Percentiles rank a stretch among this genome's conserved stretches.
These are phyloP conservation scores for Tremella yokohamensis DNA, from an alignment of 768 basidiomycete genomes.

Conservation along the genomic window DNA sequence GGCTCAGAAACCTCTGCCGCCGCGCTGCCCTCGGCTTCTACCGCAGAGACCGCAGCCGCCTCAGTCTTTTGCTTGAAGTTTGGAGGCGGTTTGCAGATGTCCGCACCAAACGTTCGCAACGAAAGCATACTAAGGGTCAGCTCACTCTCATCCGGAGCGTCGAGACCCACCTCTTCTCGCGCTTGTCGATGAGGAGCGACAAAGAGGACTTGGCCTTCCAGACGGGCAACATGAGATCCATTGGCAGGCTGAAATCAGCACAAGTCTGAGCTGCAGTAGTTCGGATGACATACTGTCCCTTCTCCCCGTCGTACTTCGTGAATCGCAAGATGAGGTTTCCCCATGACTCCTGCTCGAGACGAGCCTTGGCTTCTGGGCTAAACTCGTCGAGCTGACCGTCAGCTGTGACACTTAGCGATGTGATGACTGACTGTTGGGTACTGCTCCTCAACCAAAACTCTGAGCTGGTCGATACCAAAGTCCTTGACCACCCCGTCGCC, in stretches of 20 bases:
- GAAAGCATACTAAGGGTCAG: conserved; percentile 67
- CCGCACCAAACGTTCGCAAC: conserved; percentile 74
- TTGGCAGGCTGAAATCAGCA: conserved; percentile 58
- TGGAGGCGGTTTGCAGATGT: conserved; percentile 59
- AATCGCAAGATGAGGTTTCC: conserved; percentile 1
- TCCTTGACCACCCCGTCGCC: conserved; percentile 62
- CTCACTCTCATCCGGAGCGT: conserved; percentile 2
- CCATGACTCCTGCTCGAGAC: neutral
- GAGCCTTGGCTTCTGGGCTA: neutral
- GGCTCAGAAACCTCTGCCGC: conserved; percentile 10
- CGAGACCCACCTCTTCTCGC: conserved; percentile 74
- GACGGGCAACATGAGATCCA: conserved; percentile 82
- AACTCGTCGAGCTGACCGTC: neutral
- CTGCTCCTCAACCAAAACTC: conserved; percentile 67
- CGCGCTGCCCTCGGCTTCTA: conserved; percentile 15
- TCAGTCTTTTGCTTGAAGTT: neutral
- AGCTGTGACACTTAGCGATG: neutral
- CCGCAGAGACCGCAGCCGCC: conserved; percentile 5
- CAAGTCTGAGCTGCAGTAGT: neutral
- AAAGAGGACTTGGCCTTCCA: conserved; percentile 90
- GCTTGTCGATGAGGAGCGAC: conserved; percentile 92
- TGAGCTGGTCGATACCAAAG: conserved; percentile 60
- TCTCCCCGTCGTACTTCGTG: neutral
- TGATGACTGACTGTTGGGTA: conserved; percentile 61
- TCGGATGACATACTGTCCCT: neutral